Evolutionary conservation across 73 alveolate genomes (phyloP).

Genomic region (Uronychia setigera): DNA sequence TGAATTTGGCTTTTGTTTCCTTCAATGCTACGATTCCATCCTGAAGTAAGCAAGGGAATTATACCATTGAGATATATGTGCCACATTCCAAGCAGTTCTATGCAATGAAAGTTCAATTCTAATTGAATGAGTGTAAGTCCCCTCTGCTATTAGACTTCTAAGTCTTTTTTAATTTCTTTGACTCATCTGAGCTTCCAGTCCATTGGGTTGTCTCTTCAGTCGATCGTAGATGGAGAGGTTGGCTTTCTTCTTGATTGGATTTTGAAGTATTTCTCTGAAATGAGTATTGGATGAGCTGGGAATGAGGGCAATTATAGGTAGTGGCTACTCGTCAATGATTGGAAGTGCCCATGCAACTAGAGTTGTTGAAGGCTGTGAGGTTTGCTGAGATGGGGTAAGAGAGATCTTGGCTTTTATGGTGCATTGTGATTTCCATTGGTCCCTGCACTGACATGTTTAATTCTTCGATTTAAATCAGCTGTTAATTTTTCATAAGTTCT

Average conservation of each 20-base stretch:
- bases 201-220: background rate
- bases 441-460: background rate
- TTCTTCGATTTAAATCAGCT: background rate
- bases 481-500: background rate
- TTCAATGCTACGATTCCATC: slow-evolving; percentile 13
- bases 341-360: background rate
- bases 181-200: slow-evolving; percentile 1
- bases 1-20: slow-evolving; percentile 18
- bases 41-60: background rate
- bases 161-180: background rate
- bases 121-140: background rate
- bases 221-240: background rate
- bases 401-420: background rate
- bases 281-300: background rate
- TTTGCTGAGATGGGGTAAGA: no score
- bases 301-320: background rate
- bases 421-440: background rate
- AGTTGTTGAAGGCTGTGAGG: background rate
- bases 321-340: background rate
- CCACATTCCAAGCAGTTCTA: background rate
- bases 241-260: background rate
- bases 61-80: background rate
- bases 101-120: no score
- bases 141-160: background rate
- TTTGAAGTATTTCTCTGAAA: background rate